Evolutionary conservation across 164 flowering plant species (phyloP), one percentile per base, ranked within the genome.

Genomic region (Santalum album): DNA sequence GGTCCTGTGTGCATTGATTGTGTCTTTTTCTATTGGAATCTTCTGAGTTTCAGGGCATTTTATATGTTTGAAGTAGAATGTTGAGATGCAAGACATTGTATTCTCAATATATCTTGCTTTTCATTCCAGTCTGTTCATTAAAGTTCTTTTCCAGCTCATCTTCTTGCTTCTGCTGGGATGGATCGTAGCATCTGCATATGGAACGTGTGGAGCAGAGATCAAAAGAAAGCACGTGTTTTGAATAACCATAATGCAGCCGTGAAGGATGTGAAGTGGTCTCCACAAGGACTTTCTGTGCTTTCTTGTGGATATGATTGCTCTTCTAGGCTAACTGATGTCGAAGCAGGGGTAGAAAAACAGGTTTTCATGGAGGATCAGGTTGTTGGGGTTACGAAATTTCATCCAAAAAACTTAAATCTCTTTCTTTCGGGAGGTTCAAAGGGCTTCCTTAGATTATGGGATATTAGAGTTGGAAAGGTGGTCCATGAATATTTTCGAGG

Each of bases 161-260:
- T 94, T 57, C 91, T 94, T 72, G 96, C 99, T 65, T 94, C 97
- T 61, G 92, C 95, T 54, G 92, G 92, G 69, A 78, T 90, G 95
- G 99, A 90, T 72, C 70, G 75, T 17, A 50, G 65, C n/a, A 67
- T 87, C 53, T 76, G 69, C 71, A 70, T 90, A 57, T 94, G 99
- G 92, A 90, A 94, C 69, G 87, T 81, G 10, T 94, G 96, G 97
- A 79, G 74, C 68, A 68, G 49, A 54, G 71, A 71, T 67, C 72
- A 87, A 68, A 78, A 65, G 65, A 70, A 65, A 65, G 86, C 84
- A 25, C 70, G 81, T 17, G 58, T 70, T 3, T 68, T 86, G 16
- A 74, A 36, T 54, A 65, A 35, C 63, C 99, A 94, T 62, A 76
- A 58, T 58, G 84, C 89, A 16, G 89, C 92, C 23, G 86, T 94